A percentile compares a stretch with the other conserved stretches of the same genome.
Evolutionary conservation across 345 rosid species (phyloP).

Genomic region (Salix koriyanagi): DNA sequence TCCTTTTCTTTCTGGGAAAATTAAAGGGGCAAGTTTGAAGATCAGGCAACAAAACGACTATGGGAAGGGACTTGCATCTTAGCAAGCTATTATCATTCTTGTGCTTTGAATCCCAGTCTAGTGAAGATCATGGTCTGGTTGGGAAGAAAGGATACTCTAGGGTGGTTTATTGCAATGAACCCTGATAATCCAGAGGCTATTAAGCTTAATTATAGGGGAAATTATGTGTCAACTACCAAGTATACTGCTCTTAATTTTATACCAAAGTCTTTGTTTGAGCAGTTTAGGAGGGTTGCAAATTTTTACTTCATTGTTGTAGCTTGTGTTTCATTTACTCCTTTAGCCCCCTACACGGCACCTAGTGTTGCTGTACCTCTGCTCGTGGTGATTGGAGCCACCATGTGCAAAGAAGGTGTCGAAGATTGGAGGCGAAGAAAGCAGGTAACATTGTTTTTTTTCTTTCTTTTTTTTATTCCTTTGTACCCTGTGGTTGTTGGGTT

Average conservation of each 20-base stretch:
- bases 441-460: constrained; percentile 33
- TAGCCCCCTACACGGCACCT: constrained; percentile 74
- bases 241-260: constrained; percentile 66
- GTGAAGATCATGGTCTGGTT: constrained; percentile 51
- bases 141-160: constrained; percentile 77
- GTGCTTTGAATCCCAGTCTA: constrained; percentile 40
- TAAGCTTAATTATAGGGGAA: constrained; percentile 57
- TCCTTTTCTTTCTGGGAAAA: constrained; percentile 6
- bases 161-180: constrained; percentile 82
- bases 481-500: neutral
- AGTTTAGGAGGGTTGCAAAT: constrained; percentile 94
- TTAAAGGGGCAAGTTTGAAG: constrained; percentile 12
- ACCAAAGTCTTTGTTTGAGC: constrained; percentile 96
- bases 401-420: constrained; percentile 87
- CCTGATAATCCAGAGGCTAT: constrained; percentile 60
- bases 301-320: constrained; percentile 85
- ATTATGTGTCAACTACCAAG: constrained; percentile 86
- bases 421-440: constrained; percentile 73
- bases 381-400: constrained; percentile 75
- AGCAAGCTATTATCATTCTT: constrained; percentile 62
- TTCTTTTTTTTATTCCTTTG: neutral
- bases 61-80: constrained; percentile 30
- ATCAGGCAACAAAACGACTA: constrained; percentile 31
- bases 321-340: constrained; percentile 75
- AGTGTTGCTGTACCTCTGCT: constrained; percentile 73